Evolutionary conservation across 2,329 filamentous ascomycete genomes (phyloP).

Genomic region (Diaporthe aspalathi): DNA sequence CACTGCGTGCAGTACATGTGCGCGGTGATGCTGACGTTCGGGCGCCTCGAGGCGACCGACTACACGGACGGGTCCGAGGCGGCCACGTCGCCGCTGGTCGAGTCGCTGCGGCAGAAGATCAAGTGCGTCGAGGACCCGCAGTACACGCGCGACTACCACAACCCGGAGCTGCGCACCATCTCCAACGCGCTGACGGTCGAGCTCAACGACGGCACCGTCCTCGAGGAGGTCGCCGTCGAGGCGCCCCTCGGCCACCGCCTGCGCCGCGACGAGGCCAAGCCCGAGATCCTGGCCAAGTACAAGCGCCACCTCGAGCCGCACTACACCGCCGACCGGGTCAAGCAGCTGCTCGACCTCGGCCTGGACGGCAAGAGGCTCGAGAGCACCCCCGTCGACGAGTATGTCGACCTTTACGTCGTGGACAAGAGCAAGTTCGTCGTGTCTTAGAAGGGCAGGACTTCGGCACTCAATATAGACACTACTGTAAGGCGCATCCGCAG

Average conservation of each 20-base stretch:
- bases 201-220: slow-evolving; percentile 90
- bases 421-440: slow-evolving; percentile 40
- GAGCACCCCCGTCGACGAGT: slow-evolving; percentile 87
- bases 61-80: slow-evolving; percentile 95
- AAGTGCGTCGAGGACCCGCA: slow-evolving; percentile 95
- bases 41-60: slow-evolving; percentile 91
- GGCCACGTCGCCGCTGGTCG: slow-evolving; percentile 87
- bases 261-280: slow-evolving; percentile 95
- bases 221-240: slow-evolving; percentile 92
- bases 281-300: slow-evolving; percentile 95
- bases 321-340: slow-evolving; percentile 79
- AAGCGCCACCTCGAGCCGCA: slow-evolving; percentile 90
- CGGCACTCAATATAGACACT: neutral
- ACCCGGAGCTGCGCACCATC: slow-evolving; percentile 93
- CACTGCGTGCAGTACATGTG: slow-evolving; percentile 99
- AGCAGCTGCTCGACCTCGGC: slow-evolving; percentile 84
- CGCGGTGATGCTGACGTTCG: slow-evolving; percentile 93
- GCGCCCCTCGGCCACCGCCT: slow-evolving; percentile 93
- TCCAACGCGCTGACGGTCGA: slow-evolving; percentile 96
- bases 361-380: slow-evolving; percentile 81
- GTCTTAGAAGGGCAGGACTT: neutral
- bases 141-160: slow-evolving; percentile 95
- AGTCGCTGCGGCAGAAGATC: slow-evolving; percentile 93
- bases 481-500: neutral
- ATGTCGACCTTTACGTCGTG: slow-evolving; percentile 79